Base-by-base conservation (phyloP, 106 monocot species). In the Dioscorea zingiberensis region DNA sequence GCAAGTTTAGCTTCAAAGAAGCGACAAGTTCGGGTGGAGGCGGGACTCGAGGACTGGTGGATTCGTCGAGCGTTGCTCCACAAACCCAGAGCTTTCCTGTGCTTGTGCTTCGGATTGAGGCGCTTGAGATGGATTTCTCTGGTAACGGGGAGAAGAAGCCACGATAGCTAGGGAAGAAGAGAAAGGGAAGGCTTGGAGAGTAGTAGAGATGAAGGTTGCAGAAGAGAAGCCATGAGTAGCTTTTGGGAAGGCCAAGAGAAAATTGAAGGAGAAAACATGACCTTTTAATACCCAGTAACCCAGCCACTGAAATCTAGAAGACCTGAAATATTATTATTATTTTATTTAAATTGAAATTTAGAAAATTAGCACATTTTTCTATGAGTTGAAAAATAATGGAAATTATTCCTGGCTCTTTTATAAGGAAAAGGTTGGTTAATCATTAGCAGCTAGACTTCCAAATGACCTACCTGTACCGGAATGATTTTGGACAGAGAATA, bases 1-100 rank as follows among this genome's bases (percentile, higher is more conserved):
- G 72, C 47, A 82, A 44, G 46, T 77, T 82, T 18, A 82, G 45
- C 64, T 82, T 82, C 56, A 77, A 58, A 30, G 49, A 21, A 30
- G 66, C 57, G 21, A 76, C 63, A 21, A 47, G 58, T 28, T 64
- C 73, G 14, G 48, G 19, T 7, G 51, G 29, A 1, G 60, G 17
- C 62, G 38, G 3, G 79, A 44, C 2, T 63, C 73, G 68, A 80
- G 32, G 5, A 74, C 74, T 1, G 69, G 74, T 27, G n/a, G 69
- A 53, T 27, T 19, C 74, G 18, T 74, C 73, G 13, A 73, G 64
- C 55, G 67, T 38, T 7, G 77, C 59, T 21, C 23, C 32, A 2
- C 44, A 25, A 56, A 25, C 9, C 21, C 12, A 29, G 44, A 5
- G n/a, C 38, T 23, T 56, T 12, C 38, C 38, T n/a, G 13, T 13